Evolutionary conservation across 2,329 filamentous ascomycete genomes (phyloP).

Genomic region (Aureobasidium sp.): DNA sequence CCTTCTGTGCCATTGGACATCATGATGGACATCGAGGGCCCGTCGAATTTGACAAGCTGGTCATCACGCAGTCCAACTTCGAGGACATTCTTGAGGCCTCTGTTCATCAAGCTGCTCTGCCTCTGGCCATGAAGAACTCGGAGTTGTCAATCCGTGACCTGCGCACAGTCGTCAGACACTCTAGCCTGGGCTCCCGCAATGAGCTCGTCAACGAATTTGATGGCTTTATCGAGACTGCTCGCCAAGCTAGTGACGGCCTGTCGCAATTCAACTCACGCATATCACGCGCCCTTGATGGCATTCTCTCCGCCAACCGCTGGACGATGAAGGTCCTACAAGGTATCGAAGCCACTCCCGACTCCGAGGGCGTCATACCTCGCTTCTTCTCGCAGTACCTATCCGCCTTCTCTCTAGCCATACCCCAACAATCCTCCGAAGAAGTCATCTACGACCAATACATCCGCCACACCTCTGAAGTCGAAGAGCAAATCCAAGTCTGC

Average conservation of each 20-base stretch:
- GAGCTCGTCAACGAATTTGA: constrained; percentile 70
- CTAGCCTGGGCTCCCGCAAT: constrained; percentile 56
- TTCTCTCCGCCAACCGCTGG: constrained; percentile 69
- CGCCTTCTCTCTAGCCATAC: constrained; percentile 54
- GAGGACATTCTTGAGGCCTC: constrained; percentile 65
- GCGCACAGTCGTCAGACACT: constrained; percentile 62
- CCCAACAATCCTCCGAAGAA: constrained; percentile 50
- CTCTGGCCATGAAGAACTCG: constrained; percentile 70
- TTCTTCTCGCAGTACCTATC: constrained; percentile 39
- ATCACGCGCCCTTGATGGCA: constrained; percentile 62
- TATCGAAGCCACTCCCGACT: constrained; percentile 40
- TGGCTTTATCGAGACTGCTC: constrained; percentile 63
- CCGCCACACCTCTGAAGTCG: constrained; percentile 60
- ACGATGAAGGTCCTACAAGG: constrained; percentile 61
- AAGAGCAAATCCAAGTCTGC: constrained; percentile 58
- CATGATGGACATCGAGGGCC: constrained; percentile 21
- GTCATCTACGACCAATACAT: constrained; percentile 66
- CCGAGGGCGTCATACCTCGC: constrained; percentile 31
- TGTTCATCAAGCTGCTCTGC: constrained; percentile 57
- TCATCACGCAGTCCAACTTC: constrained; percentile 66
- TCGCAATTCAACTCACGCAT: constrained; percentile 71
- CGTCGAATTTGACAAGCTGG: constrained; percentile 65
- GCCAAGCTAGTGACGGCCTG: constrained; percentile 56
- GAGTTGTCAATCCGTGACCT: constrained; percentile 68
- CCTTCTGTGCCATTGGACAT: constrained; percentile 47